Percentiles rank a stretch among this genome's conserved stretches.
phyloP scores from a whole-genome alignment of 257 asterid species.

The Solanum arcanum region DNA sequence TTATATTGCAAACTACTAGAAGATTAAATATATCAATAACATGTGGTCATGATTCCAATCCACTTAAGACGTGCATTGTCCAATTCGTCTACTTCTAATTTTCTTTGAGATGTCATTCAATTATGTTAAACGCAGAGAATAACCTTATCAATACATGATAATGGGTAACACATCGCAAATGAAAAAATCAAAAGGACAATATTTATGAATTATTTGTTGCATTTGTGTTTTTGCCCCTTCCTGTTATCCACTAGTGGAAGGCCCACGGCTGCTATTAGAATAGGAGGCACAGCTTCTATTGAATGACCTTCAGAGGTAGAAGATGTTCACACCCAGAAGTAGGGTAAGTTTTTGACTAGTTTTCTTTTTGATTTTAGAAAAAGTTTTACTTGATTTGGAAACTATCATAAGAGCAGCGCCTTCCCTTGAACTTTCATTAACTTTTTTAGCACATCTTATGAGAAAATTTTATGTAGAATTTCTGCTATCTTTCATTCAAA shows the following conservation, averaged over 20 bases:
- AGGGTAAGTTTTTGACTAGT: neutral
- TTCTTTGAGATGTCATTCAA: neutral
- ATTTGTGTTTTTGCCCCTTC: neutral
- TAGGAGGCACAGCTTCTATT: neutral
- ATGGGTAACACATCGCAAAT: neutral
- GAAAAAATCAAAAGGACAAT: neutral
- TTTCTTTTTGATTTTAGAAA: neutral
- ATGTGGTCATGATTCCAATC: neutral
- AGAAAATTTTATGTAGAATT: neutral
- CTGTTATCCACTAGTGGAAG: neutral
- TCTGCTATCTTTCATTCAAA: neutral
- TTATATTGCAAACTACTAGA: neutral
- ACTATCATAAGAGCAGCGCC: neutral
- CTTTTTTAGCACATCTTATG: neutral
- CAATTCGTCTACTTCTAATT: neutral
- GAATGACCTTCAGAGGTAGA: neutral
- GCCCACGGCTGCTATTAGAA: neutral
- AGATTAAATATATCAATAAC: neutral
- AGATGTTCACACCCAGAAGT: neutral
- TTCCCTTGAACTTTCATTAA: neutral
- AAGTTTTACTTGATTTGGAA: neutral
- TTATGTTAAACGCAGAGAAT: neutral
- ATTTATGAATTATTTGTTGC: neutral
- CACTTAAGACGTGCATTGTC: neutral
- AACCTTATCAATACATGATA: neutral